Evolutionary conservation across 2,329 filamentous ascomycete genomes (phyloP), one percentile per base, ranked within the genome.

Genomic region (Phialophora chinensis): DNA sequence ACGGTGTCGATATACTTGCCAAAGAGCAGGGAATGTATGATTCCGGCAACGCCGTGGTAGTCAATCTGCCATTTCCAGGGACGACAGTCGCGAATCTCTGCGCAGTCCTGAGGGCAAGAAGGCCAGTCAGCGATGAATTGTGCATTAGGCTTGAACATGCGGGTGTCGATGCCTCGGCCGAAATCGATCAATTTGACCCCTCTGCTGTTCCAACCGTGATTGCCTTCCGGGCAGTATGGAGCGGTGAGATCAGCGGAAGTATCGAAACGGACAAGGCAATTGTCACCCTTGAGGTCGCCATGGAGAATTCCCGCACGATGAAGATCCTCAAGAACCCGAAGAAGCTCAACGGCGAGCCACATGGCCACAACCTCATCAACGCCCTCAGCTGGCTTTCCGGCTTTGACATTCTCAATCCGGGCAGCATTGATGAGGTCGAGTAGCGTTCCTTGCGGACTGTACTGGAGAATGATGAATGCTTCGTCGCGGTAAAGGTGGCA

Each of bases 41-140:
- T 91, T 4, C 92, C 93, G 0, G 95, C 95, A 0, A 97, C 85
- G 12, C 95, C 95, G 77, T 96, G 92, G 74, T 98, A 96, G 81
- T 99, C 95, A 72, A 97, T 92, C 77, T 99, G 95, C 82, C 93
- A 97, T 1, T 94, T 98, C 95, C 95, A 99, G 0, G 93, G 93
- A 0, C 94, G 86, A 64, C 92, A 87, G 80, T 99, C 94, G 55
- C 93, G 90, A 87, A 98, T 97, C 83, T 99, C 95, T 20, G 91
- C 90, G 78, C 95, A 99, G 79, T 99, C 95, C 60, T 92, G 90
- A 27, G 90, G 86, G 17, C 87, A 87, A 0, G 92, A 93, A 78
- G 95, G 91, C 95, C 95, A 99, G 80, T 99, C 95, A 0, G 94
- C 95, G 66, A 98, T 88, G 82, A 99, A 99, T 71, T 90, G 89